These are phyloP conservation scores for Brassica cretica DNA, from an alignment of 345 rosid genomes.

Conservation along the genomic window DNA sequence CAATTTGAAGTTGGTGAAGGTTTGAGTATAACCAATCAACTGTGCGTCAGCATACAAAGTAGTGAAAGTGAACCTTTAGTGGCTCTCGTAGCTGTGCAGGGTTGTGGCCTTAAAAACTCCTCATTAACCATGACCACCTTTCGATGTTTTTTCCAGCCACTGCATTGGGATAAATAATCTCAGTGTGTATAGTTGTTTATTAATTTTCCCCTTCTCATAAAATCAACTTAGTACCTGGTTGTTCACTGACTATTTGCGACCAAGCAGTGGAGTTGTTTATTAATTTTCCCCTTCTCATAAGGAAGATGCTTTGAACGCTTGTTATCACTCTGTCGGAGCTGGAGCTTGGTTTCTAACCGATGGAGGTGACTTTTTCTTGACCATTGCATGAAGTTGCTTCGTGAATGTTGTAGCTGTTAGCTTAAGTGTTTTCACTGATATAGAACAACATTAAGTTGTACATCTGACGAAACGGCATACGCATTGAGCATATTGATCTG, in stretches of 20 bases:
- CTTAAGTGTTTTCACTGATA: background rate
- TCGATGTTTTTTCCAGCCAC: background rate
- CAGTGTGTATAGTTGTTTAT: background rate
- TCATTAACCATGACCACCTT: background rate
- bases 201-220: background rate
- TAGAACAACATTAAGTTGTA: background rate
- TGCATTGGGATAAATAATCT: background rate
- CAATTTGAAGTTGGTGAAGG: no score
- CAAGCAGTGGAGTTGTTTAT: background rate
- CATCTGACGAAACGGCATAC: background rate
- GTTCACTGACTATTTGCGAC: background rate
- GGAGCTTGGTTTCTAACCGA: background rate
- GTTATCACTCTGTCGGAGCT: background rate
- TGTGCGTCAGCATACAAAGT: no score
- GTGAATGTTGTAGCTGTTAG: background rate
- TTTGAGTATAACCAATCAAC: no score
- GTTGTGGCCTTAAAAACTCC: background rate
- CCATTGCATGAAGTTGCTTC: background rate
- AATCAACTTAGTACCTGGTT: background rate
- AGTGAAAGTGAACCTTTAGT: no score
- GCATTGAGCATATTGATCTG: constrained; percentile 56
- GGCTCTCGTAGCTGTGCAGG: background rate
- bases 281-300: no score
- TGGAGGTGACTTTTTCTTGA: background rate
- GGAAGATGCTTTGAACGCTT: background rate